Base-by-base conservation (phyloP, 1,139 yeast genomes). In the Blastobotrys arbuscula region DNA sequence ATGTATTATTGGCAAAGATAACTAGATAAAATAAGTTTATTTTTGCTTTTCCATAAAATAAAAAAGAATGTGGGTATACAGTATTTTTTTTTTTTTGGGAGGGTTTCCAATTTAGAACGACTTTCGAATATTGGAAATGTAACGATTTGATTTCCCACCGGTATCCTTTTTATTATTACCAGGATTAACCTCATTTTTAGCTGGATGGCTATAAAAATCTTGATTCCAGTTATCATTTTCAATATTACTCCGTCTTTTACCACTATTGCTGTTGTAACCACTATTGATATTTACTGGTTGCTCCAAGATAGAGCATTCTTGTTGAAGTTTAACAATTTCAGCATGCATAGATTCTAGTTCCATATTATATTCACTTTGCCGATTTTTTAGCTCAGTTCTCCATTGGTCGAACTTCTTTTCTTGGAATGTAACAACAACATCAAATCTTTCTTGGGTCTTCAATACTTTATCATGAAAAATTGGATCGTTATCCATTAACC, bases 331-430 rank as follows among this genome's bases (percentile, higher is more conserved):
- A n/a, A 36, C n/a, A 6, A 37, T 28, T 13, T 44, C 51, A 42
- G 34, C 37, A 75, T 77, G 77, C 47, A 71, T 57, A 6, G 56
- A 59, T 51, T 77, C 80, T 53, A 83, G 74, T 51, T 80, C 87
- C 38, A 68, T 63, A 57, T 83, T 83, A 58, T 79, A 74, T 47
- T 65, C 65, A 26, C 71, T 71, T 62, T 84, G 92, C 56, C 77
- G 77, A 18, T 69, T 71, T 42, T 77, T 71, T 49, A 86, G 70
- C 2, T 77, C 79, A 44, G 65, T 65, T 55, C 80, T 79, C 90
- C 92, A 84, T 39, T 76, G 78, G 58, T 77, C 77, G 59, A 85
- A 84, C 54, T 78, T 74, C 49, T 66, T 70, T 56, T 84, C 88
- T 61, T 84, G 86, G 28, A 65, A 58, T 24, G 65, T 61, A 38